A percentile compares a stretch with the other conserved stretches of the same genome.
These are phyloP conservation scores for Candida quercuum DNA, from an alignment of 805 yeast species.

Conservation along the genomic window DNA sequence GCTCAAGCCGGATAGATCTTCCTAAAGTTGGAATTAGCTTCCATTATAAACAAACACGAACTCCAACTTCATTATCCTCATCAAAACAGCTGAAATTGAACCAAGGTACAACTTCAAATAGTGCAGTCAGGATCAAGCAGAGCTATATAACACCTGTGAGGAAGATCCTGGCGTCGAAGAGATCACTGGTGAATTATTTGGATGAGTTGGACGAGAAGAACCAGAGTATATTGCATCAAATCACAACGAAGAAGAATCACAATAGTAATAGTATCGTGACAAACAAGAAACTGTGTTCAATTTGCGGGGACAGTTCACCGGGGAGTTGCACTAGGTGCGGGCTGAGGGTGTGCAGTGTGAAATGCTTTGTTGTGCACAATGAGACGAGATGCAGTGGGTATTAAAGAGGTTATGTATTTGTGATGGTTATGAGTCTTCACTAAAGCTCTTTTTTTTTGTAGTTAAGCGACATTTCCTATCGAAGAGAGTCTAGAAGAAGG, in stretches of 20 bases:
- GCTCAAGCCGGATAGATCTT: conserved; percentile 30
- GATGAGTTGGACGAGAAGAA: conserved; percentile 35
- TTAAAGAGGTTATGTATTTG: conserved; percentile 6
- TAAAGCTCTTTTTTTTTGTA: neutral
- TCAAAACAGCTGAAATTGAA: neutral
- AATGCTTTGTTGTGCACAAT: conserved; percentile 34
- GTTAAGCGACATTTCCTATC: too few relatives aligned
- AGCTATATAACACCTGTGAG: conserved; percentile 28
- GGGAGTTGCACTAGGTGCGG: conserved; percentile 36
- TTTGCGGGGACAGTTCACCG: conserved; percentile 39
- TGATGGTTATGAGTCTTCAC: neutral
- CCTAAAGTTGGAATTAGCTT: conserved; percentile 27
- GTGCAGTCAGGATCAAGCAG: conserved; percentile 19
- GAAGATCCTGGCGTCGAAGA: conserved; percentile 34
- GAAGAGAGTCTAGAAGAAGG: too few relatives aligned
- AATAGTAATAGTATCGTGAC: conserved; percentile 27
- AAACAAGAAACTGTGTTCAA: conserved; percentile 37
- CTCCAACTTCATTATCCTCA: conserved; percentile 5
- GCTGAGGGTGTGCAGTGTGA: conserved; percentile 36
- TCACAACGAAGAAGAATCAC: conserved; percentile 25
- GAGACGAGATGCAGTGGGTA: conserved; percentile 38
- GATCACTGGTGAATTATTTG: conserved; percentile 33
- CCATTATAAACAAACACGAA: conserved; percentile 18
- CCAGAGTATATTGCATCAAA: conserved; percentile 25
- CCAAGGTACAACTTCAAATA: conserved; percentile 8